These are phyloP conservation scores for Alternaria gansuensis DNA, from an alignment of 2,329 filamentous ascomycete genomes.

Conservation along the genomic window DNA sequence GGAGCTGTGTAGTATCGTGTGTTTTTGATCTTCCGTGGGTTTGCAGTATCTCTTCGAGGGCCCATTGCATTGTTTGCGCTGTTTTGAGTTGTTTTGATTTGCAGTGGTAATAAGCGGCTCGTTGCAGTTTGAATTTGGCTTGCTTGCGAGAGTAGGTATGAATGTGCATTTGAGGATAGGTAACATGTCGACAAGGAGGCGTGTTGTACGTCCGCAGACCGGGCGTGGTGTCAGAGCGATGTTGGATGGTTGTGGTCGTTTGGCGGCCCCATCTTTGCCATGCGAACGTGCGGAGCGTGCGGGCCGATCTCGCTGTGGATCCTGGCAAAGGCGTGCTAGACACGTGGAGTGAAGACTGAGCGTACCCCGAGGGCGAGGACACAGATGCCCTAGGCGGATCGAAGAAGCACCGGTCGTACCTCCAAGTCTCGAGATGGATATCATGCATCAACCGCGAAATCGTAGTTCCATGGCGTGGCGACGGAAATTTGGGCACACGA, in stretches of 20 bases:
- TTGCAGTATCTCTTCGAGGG: no score
- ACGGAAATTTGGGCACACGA: not conserved
- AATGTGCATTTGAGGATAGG: no score
- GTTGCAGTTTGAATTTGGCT: not conserved
- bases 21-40: not conserved
- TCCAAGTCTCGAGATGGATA: not conserved
- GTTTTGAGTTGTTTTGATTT: not conserved
- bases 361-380: not conserved
- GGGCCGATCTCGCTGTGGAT: constrained; percentile 8
- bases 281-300: constrained; percentile 18
- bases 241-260: constrained; percentile 5
- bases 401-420: not conserved
- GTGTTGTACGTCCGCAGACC: not conserved
- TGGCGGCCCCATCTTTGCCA: constrained; percentile 11
- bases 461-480: constrained; percentile 5
- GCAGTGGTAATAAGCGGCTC: not conserved
- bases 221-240: not conserved
- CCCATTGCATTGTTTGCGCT: no score
- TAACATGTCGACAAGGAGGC: not conserved
- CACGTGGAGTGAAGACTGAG: not conserved
- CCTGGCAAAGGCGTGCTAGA: not conserved
- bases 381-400: not conserved
- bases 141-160: no score
- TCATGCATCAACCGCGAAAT: constrained; percentile 1
- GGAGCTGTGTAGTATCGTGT: not conserved